Base-by-base conservation (phyloP, 345 rosid species). In the Brassica juncea region DNA sequence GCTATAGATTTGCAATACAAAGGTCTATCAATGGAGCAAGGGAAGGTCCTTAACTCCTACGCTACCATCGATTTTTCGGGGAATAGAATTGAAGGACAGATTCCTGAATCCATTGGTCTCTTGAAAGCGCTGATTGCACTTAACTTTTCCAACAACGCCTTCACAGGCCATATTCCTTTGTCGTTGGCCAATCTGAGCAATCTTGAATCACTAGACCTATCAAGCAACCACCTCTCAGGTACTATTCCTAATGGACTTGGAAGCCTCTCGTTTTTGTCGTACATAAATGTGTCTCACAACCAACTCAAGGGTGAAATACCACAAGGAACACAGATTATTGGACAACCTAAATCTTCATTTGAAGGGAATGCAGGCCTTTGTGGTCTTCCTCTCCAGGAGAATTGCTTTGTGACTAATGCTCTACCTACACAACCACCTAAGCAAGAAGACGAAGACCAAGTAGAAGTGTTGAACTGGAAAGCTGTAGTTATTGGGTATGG, bases 21-120 rank as follows among this genome's bases (percentile, higher is more conserved):
- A 79, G 74, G 82, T 67, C 28, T 79, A 23, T 73, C 31, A 23
- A 79, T 72, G 77, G 82, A 79, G 77, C 77, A 79, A 72, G 77
- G 68, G 15, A 59, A 23, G 14, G 54, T 79, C 10, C 31, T 60
- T 27, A 60, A 3, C 2, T 12, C 30, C 9, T 60, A 55, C 0
- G 2, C 1, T 8, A n/a, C 71, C 66, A 75, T 75, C 25, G 78
- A 66, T 3, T 65, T 74, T 54, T 79, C 82, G 15, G 82, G 82
- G 7, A 78, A 78, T 68, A 30, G 66, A 58, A 35, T 60, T 31
- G 16, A 60, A 60, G 65, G 65, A 60, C 34, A 60, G 32, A 77
- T 77, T 70, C 81, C 76, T 9, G 52, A 44, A 44, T 44, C 52
- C 1, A 44, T 12, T 8, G 71, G 77, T 65, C 27, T 74, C 6